Conservation (phyloP, 2,329 filamentous ascomycete genomes). For the Fusarium brachygibbosum region DNA sequence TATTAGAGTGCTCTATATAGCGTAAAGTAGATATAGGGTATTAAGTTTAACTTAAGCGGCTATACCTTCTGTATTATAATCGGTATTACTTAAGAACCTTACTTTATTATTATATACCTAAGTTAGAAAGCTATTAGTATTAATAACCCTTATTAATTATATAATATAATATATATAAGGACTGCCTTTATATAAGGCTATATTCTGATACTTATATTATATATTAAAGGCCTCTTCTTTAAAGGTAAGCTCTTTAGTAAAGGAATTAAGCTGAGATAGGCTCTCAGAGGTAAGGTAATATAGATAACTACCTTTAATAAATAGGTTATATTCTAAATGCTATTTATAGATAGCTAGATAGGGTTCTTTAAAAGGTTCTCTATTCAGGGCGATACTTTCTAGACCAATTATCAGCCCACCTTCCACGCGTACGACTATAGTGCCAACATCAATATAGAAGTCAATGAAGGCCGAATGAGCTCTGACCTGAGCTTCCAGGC, state of each 20-base stretch:
- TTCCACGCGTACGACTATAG: constrained; percentile 9
- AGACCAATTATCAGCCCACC: neutral
- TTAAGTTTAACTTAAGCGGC: neutral
- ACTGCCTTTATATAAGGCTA: neutral
- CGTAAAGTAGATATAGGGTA: neutral
- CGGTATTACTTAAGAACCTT: neutral
- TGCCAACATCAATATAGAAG: neutral
- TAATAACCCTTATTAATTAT: neutral
- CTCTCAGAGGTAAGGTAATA: neutral
- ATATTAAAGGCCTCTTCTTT: neutral
- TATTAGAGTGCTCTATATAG: neutral
- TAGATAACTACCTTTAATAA: neutral
- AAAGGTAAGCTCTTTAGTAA: neutral
- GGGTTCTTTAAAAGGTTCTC: neutral
- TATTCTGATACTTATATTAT: neutral
- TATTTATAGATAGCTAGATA: neutral
- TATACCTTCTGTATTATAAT: neutral
- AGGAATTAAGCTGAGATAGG: neutral
- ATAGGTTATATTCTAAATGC: neutral
- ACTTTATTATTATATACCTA: neutral
- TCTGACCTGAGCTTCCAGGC: too few species aligned
- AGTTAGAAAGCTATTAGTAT: neutral
- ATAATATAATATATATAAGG: neutral
- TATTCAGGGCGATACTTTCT: neutral
- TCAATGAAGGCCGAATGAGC: constrained; percentile 63